A percentile compares a stretch with the other conserved stretches of the same genome.
These are phyloP conservation scores for Rhodotorula graminis DNA, from an alignment of 768 basidiomycete species.

Conservation along the genomic window DNA sequence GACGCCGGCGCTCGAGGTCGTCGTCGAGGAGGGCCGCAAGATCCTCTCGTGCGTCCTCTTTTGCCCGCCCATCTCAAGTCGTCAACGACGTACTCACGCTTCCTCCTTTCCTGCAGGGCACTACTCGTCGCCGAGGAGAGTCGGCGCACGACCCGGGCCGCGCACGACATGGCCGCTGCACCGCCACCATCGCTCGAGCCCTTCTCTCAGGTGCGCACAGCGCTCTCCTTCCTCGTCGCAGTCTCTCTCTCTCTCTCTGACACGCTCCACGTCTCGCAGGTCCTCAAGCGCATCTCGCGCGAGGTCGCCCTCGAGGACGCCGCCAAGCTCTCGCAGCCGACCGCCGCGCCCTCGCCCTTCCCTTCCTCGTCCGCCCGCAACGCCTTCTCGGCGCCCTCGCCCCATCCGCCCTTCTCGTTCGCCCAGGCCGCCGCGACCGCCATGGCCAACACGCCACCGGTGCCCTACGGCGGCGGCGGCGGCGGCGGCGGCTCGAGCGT, in stretches of 20 bases:
- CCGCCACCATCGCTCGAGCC: slow-evolving; percentile 8
- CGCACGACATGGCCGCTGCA: slow-evolving; percentile 14
- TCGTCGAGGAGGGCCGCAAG: slow-evolving; percentile 37
- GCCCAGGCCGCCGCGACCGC: slow-evolving; percentile 27
- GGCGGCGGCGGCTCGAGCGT: too few species aligned
- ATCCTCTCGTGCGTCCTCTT: slow-evolving; percentile 14
- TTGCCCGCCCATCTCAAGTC: too few species aligned
- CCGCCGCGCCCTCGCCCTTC: neutral
- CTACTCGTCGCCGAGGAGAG: slow-evolving; percentile 25
- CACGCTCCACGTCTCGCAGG: neutral
- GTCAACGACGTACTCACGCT: neutral
- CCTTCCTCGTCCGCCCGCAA: neutral
- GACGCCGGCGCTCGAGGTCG: slow-evolving; percentile 30
- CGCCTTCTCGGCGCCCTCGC: neutral
- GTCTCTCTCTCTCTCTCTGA: neutral
- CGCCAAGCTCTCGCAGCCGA: neutral
- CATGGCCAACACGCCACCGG: slow-evolving; percentile 3
- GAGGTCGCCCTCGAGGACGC: slow-evolving; percentile 9
- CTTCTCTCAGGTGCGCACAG: slow-evolving; percentile 24
- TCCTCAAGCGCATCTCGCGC: slow-evolving; percentile 33
- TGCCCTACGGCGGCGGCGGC: neutral
- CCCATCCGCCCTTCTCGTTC: slow-evolving; percentile 8
- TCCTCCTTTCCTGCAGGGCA: neutral
- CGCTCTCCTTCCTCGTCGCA: neutral
- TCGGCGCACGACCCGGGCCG: slow-evolving; percentile 22